Evolutionary conservation across 495 filamentous ascomycete species (phyloP).

Genomic region (Stereocaulon alpinum): DNA sequence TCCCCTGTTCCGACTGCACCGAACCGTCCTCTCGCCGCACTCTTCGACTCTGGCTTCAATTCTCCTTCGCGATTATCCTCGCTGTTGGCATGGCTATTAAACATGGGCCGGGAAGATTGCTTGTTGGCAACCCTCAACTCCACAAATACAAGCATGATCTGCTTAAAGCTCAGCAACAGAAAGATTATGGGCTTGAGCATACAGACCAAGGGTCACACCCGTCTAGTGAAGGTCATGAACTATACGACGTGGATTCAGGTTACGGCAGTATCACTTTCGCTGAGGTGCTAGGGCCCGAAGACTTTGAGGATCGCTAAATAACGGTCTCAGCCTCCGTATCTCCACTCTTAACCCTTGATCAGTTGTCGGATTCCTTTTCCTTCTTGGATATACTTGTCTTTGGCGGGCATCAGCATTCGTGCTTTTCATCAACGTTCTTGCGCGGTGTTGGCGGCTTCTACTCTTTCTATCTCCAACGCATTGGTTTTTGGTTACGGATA

Average conservation of each 20-base stretch:
- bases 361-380: not conserved
- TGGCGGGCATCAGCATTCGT: not conserved
- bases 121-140: constrained; percentile 7
- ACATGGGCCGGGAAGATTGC: constrained; percentile 24
- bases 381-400: not conserved
- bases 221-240: not conserved
- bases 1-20: constrained; percentile 19
- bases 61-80: constrained; percentile 27
- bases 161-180: not conserved
- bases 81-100: constrained; percentile 28
- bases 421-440: not conserved
- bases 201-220: not conserved
- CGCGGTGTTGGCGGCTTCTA: not conserved
- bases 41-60: constrained; percentile 26
- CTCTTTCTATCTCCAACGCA: no score
- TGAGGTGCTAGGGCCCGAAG: constrained; percentile 12
- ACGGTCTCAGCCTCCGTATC: not conserved
- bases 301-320: constrained; percentile 6
- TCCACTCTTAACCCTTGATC: not conserved
- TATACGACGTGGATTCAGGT: constrained; percentile 6
- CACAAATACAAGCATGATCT: not conserved
- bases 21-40: constrained; percentile 23
- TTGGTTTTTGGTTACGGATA: not conserved
- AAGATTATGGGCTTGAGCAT: not conserved
- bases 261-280: constrained; percentile 18